Evolutionary conservation across 73 alveolate genomes (phyloP).

Genomic region (Blepharisma japonicum): DNA sequence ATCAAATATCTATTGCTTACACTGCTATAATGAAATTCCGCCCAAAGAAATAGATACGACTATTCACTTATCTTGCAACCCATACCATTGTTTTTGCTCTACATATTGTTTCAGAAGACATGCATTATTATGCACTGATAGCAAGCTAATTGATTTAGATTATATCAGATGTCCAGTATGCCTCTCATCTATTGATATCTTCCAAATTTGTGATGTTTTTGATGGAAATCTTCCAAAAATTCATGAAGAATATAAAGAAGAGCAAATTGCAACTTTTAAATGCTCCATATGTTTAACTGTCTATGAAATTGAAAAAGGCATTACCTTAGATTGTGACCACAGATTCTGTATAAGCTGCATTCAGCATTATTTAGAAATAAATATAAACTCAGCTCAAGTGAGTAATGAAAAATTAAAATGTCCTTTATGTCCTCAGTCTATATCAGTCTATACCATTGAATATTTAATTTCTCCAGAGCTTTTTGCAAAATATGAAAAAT

Average conservation of each 20-base stretch:
- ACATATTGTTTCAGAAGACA: not conserved
- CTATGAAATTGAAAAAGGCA: not conserved
- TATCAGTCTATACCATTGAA: not conserved
- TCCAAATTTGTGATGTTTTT: not conserved
- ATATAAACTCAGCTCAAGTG: constrained; percentile 20
- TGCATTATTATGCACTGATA: not conserved
- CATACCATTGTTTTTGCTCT: not conserved
- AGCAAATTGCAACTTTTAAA: not conserved
- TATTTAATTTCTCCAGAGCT: not conserved
- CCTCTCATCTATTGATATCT: not conserved
- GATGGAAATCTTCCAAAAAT: not conserved
- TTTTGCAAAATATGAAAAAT: constrained; percentile 18
- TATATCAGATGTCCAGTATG: constrained; percentile 5
- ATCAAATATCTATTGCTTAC: too few species aligned
- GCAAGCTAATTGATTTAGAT: not conserved
- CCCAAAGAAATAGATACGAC: too few species aligned
- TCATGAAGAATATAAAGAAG: constrained; percentile 2
- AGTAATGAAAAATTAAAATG: constrained; percentile 9
- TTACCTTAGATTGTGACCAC: constrained; percentile 33
- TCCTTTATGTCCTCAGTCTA: not conserved
- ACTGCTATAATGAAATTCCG: too few species aligned
- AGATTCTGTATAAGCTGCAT: constrained; percentile 21
- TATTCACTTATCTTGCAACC: not conserved
- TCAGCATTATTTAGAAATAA: not conserved
- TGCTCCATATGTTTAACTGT: not conserved